Evolutionary conservation across 192 early-diverging fungal genomes (phyloP).

Genomic region (Cladochytrium replicatum): DNA sequence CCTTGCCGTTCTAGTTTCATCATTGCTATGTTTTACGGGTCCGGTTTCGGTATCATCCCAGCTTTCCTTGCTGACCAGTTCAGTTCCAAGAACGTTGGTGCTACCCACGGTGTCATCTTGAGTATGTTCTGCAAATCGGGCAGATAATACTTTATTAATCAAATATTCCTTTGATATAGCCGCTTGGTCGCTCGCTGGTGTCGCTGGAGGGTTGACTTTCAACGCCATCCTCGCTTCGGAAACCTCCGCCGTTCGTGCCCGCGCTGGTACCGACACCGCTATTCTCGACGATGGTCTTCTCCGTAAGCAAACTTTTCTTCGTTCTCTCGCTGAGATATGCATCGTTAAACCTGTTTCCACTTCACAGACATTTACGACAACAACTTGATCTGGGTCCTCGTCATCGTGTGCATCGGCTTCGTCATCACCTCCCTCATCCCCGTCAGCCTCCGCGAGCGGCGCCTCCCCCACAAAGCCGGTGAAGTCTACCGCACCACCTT

Average conservation of each 20-base stretch:
- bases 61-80: constrained; percentile 72
- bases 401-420: constrained; percentile 47
- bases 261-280: too few species aligned
- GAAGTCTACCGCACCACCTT: constrained; percentile 50
- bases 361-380: constrained; percentile 27
- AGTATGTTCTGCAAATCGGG: too few species aligned
- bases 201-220: constrained; percentile 62
- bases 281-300: too few species aligned
- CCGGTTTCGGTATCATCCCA: constrained; percentile 66
- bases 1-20: constrained; percentile 53
- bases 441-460: constrained; percentile 51
- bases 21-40: constrained; percentile 62
- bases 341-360: too few species aligned
- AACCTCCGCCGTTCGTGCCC: too few species aligned
- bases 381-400: constrained; percentile 66
- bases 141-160: background rate
- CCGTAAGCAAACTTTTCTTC: too few species aligned
- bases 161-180: constrained; percentile 12
- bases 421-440: constrained; percentile 47
- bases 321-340: too few species aligned
- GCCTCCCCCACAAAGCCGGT: constrained; percentile 51
- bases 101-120: constrained; percentile 64
- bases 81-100: constrained; percentile 65
- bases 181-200: constrained; percentile 65
- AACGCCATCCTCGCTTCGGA: constrained; percentile 44